Percentiles rank a stretch among this genome's conserved stretches.
phyloP scores from a whole-genome alignment of 2,329 filamentous ascomycete genomes.

The Cylindrodendrum hubeiense region DNA sequence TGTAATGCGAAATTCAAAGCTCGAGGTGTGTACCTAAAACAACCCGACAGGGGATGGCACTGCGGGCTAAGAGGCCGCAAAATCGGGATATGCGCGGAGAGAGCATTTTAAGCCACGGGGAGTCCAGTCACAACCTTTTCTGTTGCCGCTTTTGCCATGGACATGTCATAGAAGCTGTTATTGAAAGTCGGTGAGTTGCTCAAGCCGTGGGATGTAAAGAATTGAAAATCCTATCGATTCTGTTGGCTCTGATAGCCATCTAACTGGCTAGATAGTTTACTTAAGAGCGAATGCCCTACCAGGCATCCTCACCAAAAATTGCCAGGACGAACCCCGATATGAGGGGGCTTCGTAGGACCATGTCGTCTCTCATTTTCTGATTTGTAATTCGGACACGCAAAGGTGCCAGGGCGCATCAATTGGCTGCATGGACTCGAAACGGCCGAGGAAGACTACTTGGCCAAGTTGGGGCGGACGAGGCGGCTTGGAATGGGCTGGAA shows the following conservation, averaged over 20 bases:
- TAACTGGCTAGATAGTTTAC: neutral
- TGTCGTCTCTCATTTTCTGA: neutral
- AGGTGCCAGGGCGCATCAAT: neutral
- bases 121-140: neutral
- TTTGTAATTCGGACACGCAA: neutral
- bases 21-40: neutral
- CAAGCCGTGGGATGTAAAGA: neutral
- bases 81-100: neutral
- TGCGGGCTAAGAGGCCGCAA: neutral
- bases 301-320: neutral
- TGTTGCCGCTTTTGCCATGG: slow-evolving; percentile 5
- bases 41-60: too few species aligned
- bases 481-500: neutral
- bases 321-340: neutral
- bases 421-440: neutral
- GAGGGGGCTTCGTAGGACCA: neutral
- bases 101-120: neutral
- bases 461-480: neutral
- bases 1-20: neutral
- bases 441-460: neutral
- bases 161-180: neutral
- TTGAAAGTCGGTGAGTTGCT: neutral
- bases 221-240: neutral
- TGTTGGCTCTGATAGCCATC: neutral
- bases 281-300: neutral